Conservation (phyloP, 192 early-diverging fungal genomes). For the Rhizoclosmatium sp. region DNA sequence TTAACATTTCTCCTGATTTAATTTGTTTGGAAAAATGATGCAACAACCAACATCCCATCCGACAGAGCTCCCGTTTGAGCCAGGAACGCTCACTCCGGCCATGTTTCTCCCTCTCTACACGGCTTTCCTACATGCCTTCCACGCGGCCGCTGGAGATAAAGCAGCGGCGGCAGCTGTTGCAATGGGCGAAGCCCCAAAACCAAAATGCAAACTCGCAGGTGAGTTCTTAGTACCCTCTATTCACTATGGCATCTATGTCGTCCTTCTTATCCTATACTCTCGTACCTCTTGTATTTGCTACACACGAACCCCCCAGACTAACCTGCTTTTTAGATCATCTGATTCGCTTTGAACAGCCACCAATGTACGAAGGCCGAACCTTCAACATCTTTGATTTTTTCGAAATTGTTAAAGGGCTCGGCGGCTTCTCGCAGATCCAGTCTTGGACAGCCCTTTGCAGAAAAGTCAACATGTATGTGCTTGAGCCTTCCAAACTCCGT, state of each 20-base stretch:
- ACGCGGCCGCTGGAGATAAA: neutral
- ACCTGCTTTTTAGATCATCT: neutral
- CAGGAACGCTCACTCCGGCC: slow-evolving; percentile 5
- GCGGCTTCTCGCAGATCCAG: neutral
- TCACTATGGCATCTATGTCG: too few relatives aligned
- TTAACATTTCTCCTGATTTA: too few relatives aligned
- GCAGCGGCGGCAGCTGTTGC: neutral
- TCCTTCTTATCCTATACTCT: too few relatives aligned
- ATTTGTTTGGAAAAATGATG: too few relatives aligned
- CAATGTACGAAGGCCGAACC: slow-evolving; percentile 22
- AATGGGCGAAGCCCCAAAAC: neutral
- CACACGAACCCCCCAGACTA: too few relatives aligned
- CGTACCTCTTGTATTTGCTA: too few relatives aligned
- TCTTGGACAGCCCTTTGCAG: slow-evolving; percentile 24
- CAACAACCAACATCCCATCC: neutral
- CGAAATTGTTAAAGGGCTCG: neutral
- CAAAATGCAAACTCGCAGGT: neutral
- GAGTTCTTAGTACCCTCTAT: too few relatives aligned
- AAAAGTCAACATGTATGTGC: neutral
- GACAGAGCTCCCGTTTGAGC: slow-evolving; percentile 13
- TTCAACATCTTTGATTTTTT: slow-evolving; percentile 22
- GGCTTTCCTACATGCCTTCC: slow-evolving; percentile 19
- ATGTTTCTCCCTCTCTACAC: slow-evolving; percentile 18
- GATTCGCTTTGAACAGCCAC: slow-evolving; percentile 20
- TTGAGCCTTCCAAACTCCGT: too few relatives aligned